A percentile compares a stretch with the other conserved stretches of the same genome.
These are phyloP conservation scores for Suillus americanus DNA, from an alignment of 768 basidiomycete genomes.

Conservation along the genomic window DNA sequence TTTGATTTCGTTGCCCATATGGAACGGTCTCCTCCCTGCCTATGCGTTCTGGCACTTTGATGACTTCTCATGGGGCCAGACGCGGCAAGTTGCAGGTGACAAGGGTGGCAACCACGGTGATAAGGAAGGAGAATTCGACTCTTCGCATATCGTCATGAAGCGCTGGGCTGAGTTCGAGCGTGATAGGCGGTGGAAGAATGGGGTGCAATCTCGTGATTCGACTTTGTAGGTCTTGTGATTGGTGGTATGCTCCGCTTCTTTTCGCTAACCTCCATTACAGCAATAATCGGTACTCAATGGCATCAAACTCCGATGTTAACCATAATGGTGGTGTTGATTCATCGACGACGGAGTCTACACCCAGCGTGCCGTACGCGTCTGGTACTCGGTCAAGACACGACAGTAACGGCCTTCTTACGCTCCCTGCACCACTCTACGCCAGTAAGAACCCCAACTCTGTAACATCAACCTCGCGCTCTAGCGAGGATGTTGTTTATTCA, in stretches of 20 bases:
- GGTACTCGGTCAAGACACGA: constrained; percentile 60
- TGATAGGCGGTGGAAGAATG: constrained; percentile 90
- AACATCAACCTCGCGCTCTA: constrained; percentile 41
- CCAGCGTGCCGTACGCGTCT: constrained; percentile 29
- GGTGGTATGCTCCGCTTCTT: constrained; percentile 14
- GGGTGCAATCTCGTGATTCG: constrained; percentile 79
- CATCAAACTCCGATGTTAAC: constrained; percentile 76
- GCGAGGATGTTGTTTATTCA: constrained; percentile 40
- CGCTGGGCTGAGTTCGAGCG: constrained; percentile 98
- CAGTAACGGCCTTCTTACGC: constrained; percentile 67
- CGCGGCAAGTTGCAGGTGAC: constrained; percentile 78
- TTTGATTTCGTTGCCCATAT: constrained; percentile 88
- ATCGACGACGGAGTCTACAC: constrained; percentile 61
- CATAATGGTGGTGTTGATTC: constrained; percentile 53
- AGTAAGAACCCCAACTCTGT: constrained; percentile 49
- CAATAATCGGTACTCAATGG: constrained; percentile 66
- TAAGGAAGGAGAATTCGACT: constrained; percentile 98
- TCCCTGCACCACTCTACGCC: constrained; percentile 72
- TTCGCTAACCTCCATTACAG: constrained; percentile 33
- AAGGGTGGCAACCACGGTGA: constrained; percentile 75
- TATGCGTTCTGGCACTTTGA: constrained; percentile 99
- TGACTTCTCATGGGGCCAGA: constrained; percentile 98
- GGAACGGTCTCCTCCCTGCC: constrained; percentile 94
- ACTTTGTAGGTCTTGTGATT: constrained; percentile 51
- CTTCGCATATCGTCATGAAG: constrained; percentile 97